Base-by-base conservation (phyloP, 345 rosid species). In the Combretum micranthum region DNA sequence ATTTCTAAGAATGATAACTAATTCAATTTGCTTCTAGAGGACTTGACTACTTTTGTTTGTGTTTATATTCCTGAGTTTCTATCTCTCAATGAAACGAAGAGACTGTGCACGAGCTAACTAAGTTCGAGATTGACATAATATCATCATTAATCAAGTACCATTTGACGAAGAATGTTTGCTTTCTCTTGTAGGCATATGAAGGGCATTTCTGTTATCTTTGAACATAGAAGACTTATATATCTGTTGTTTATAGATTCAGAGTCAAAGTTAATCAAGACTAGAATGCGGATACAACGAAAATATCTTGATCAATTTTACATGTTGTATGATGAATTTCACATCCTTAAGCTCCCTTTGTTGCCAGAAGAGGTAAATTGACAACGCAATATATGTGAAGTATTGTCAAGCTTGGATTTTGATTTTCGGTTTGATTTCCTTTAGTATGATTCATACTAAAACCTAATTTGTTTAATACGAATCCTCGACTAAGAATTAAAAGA, bases 61-160 rank as follows among this genome's bases (percentile, higher is more conserved):
- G 96, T 94, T 55, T 94, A 97, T 85, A 90, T 94, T 59, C 99
- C 97, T 4, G 99, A 94, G 80, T 94, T 94, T 77, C 87, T 94
- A 58, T 94, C 97, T 65, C 95, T 90, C 22, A 87, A 90, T 52
- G 99, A 94, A 83, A 94, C 96, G 20, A 96, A 94, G 73, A 87
- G 99, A 73, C 68, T 94, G 97, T 94, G 58, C 97, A 94, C 77
- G 99, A 94, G 75, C 97, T 94, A 64, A 76, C 99, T 63, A 94
- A 90, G 73, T 90, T 94, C 52, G 99, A 94, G 82, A 94, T 94
- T 6, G 97, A 94, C 99, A 87, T 59, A 90, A 94, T 68, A 90
- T 94, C 46, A 87, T 94, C 61, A 87, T 94, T 64, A 94, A 94
- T 82, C 97, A 94, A 84, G 99, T 90, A 45, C 75, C 90, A 56